Percentiles rank a stretch among this genome's conserved stretches.
These are phyloP conservation scores for Trichosporon sp. DNA, from an alignment of 1,284 basidiomycete genomes.

Conservation along the genomic window DNA sequence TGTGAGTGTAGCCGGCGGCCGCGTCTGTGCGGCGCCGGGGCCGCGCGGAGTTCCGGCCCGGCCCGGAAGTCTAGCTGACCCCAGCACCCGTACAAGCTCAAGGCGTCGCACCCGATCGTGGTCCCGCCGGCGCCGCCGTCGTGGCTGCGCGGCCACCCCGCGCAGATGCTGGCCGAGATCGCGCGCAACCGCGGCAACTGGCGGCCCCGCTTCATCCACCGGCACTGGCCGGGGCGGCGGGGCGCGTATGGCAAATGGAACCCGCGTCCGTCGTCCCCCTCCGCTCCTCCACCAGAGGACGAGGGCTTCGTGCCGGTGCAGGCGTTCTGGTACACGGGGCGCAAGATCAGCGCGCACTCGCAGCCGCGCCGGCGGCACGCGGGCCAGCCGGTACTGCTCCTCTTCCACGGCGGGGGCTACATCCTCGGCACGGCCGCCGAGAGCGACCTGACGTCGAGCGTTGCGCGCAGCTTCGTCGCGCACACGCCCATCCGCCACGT, in stretches of 20 bases:
- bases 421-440: constrained; percentile 43
- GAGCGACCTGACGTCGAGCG: constrained; percentile 36
- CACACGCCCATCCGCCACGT: constrained; percentile 43
- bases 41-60: neutral
- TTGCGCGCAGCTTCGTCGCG: constrained; percentile 34
- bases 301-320: constrained; percentile 33
- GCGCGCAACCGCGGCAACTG: constrained; percentile 31
- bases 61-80: neutral
- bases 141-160: constrained; percentile 36
- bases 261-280: constrained; percentile 6
- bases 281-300: neutral
- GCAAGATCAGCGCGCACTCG: constrained; percentile 23
- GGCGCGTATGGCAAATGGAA: constrained; percentile 34
- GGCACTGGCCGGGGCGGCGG: constrained; percentile 8
- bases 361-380: constrained; percentile 15
- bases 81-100: constrained; percentile 30
- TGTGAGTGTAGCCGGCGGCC: constrained; percentile 20
- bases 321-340: constrained; percentile 42
- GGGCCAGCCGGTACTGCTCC: constrained; percentile 38
- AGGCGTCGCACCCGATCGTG: constrained; percentile 35
- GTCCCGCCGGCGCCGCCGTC: constrained; percentile 31
- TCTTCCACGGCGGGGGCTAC: constrained; percentile 46
- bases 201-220: constrained; percentile 33
- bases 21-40: no score
- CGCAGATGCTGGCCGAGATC: constrained; percentile 25